Evolutionary conservation across 2,329 filamentous ascomycete species (phyloP), one percentile per base, ranked within the genome.

Genomic region (Apiospora marii): DNA sequence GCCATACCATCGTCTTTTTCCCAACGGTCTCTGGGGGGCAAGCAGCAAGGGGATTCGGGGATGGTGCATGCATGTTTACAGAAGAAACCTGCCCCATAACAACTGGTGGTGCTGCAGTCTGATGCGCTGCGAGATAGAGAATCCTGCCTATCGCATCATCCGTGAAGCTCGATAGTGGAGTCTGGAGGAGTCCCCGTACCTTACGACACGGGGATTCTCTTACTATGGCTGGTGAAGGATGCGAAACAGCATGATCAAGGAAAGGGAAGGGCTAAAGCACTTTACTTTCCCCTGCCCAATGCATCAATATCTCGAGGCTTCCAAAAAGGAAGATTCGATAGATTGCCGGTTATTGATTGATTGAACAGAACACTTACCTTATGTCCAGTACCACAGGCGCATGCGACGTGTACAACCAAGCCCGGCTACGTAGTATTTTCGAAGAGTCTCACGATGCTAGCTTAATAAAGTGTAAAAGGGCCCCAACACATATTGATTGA

Each of bases 381-480:
- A 49, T 4, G 4, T 30, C 27, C 46, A 49, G 6, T 10, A 8
- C 27, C 13, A 58, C 27, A 22, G 27, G 27, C 19, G 10, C 37
- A 41, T 41, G 37, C 37, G 48, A 49, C 16, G 51, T 58, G 51
- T 58, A 58, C 51, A 49, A n/a, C 13, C 37, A 41, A 41, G 22
- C 8, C 8, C 27, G 19, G 19, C 22, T 41, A 41, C 34, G 30
- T 64, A n/a, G 34, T 64, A 64, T 64, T 41, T 64, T 64, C 58
- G 58, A 64, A 64, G 58, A 64, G 58, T 64, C 41, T 64, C 58
- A 64, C 34, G 58, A 64, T 64, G n/a, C 58, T 64, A 64, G 58
- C 58, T 64, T 64, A 41, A 64, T 64, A 64, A 64, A 64, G 58
- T 64, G 58, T 64, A 64, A 64, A 64, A 64, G 14, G 49, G 34